Base-by-base conservation (phyloP, 2,329 filamentous ascomycete genomes). In the Aspergillus sclerotialis region DNA sequence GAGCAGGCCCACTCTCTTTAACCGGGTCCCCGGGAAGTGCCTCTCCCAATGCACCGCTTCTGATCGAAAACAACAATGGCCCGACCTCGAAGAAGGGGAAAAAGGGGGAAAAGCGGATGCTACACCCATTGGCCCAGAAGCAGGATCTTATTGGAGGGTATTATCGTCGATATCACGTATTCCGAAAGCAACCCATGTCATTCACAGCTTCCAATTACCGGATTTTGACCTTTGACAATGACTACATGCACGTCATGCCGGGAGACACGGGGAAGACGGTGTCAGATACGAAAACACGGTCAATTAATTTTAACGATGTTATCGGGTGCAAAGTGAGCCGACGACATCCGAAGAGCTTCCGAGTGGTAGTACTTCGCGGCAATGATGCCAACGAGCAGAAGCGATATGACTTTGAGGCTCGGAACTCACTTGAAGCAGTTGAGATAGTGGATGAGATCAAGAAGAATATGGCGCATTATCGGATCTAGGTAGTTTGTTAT, bases 241-340 rank as follows among this genome's bases (percentile, higher is more conserved):
- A 82, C 45, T 80, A 78, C 50, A 72, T 82, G 57, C 76, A 80
- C 52, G 76, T 81, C 42, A 73, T 81, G 64, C 76, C 78, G 5
- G 60, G 58, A 3, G 67, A 70, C 26, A 64, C 65, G 4, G 71
- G 70, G n/a, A 78, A 75, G 45, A 69, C 70, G 4, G 54, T 64
- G 4, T 71, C 69, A 33, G 68, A 70, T 32, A 63, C 62, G 16
- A 78, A 77, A 49, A 73, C 71, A 5, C 78, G 75, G 7, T 78
- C 76, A 14, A 75, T 82, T 37, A 75, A 75, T 35, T 80, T 80
- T 58, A 72, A 67, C 36, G 72, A 72, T 34, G 73, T 82, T n/a
- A 70, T 81, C 0, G 76, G 76, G 2, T 78, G 74, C 42, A 82
- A 82, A 52, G 75, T 81, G 31, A 77, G 72, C 47, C 69, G 76